Percentiles rank a stretch among this genome's conserved stretches.
Conservation (phyloP, 768 basidiomycete species). For the Serendipita sp. region DNA sequence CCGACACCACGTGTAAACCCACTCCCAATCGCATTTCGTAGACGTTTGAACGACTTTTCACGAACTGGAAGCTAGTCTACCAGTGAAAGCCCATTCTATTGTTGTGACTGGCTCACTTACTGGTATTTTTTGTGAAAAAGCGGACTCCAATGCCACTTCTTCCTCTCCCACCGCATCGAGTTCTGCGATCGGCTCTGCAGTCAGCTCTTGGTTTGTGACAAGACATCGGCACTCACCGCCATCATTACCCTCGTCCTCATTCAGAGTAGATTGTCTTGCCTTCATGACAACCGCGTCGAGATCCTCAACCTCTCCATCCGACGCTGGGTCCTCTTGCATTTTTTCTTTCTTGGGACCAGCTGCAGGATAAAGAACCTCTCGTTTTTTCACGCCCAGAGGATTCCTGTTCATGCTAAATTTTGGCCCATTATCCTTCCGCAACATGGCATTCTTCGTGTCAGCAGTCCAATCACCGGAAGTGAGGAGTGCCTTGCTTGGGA, state of each 20-base stretch:
- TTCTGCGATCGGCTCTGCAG: too few relatives aligned
- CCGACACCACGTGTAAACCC: not conserved
- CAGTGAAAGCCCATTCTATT: too few relatives aligned
- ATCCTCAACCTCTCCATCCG: conserved; percentile 2
- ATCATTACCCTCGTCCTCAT: not conserved
- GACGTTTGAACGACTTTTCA: not conserved
- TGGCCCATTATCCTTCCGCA: not conserved
- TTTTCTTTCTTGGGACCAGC: not conserved
- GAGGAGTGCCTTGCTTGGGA: not conserved
- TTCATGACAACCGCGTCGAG: not conserved
- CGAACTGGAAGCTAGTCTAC: not conserved
- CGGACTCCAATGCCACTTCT: conserved; percentile 19
- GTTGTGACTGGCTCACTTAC: conserved; percentile 11
- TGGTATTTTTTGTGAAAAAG: conserved; percentile 20
- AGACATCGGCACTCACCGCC: too few relatives aligned
- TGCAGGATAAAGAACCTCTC: conserved; percentile 1
- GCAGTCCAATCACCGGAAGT: not conserved
- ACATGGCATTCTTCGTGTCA: not conserved
- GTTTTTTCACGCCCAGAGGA: not conserved
- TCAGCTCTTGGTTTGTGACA: too few relatives aligned
- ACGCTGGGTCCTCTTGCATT: conserved; percentile 4
- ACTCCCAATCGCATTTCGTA: not conserved
- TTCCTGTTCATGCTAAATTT: not conserved
- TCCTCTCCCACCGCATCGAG: not conserved
- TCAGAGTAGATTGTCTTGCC: not conserved